A percentile compares a stretch with the other conserved stretches of the same genome.
Evolutionary conservation across 345 rosid species (phyloP).

Genomic region (Citrus cavaleriei): DNA sequence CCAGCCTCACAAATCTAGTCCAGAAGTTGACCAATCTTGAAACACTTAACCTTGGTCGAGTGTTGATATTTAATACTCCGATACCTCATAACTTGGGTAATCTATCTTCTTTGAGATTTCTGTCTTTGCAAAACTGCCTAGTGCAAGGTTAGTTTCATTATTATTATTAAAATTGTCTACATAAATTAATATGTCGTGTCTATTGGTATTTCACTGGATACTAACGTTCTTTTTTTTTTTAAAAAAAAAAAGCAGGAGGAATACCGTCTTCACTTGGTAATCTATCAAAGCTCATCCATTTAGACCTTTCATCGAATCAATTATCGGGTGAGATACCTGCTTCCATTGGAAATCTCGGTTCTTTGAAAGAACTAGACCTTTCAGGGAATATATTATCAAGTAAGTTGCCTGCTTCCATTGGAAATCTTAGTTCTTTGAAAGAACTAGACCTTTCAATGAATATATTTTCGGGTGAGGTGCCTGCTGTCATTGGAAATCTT

Average conservation of each 20-base stretch:
- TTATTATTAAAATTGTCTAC: not conserved
- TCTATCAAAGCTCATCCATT: not conserved
- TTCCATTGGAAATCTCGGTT: no score
- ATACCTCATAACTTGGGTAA: not conserved
- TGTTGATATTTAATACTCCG: not conserved
- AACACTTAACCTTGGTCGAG: not conserved
- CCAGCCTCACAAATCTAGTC: not conserved
- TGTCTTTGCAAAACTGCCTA: not conserved
- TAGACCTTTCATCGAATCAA: not conserved
- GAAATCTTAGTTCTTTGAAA: not conserved
- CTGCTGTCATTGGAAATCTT: not conserved
- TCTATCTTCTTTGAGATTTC: conserved; percentile 4
- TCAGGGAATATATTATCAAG: accelerated
- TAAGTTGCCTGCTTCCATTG: not conserved
- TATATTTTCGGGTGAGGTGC: not conserved
- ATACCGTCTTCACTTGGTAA: conserved; percentile 7
- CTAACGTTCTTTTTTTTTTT: no score
- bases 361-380: no score
- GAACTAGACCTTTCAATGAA: not conserved
- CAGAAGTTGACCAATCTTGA: conserved; percentile 6
- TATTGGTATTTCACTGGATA: no score
- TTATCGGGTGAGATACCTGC: not conserved
- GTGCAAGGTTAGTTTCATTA: not conserved
- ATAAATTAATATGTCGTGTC: no score
- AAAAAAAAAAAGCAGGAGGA: not conserved